Conservation (phyloP, 2,329 filamentous ascomycete species). For the Sclerotinia borealis region DNA sequence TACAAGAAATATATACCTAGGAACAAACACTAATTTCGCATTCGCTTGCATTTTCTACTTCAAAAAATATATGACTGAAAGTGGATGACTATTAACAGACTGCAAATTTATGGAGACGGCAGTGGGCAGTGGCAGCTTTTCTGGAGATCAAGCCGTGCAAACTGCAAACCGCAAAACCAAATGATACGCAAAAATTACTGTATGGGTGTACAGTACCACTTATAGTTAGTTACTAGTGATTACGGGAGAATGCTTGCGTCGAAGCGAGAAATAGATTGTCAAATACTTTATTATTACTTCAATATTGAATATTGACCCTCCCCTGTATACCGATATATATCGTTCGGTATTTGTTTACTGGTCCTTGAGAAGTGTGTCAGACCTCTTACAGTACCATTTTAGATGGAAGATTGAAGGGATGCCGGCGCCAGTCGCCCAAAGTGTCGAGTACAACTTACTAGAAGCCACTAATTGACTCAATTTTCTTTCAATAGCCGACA, state of each 20-base stretch:
- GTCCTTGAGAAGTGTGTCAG: neutral
- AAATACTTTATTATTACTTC: no score
- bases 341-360: neutral
- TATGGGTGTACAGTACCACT: no score
- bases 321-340: neutral
- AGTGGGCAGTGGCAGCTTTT: neutral
- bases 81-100: neutral
- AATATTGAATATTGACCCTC: no score
- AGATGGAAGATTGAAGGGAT: neutral
- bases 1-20: neutral
- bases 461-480: constrained; percentile 1
- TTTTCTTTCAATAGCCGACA: constrained; percentile 8
- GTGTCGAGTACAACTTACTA: neutral
- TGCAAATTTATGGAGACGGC: neutral
- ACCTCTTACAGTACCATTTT: neutral
- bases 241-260: neutral
- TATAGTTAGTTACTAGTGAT: no score
- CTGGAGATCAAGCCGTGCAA: neutral
- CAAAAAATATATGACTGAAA: neutral
- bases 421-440: neutral
- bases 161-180: no score
- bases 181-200: neutral
- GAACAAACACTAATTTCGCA: constrained; percentile 6
- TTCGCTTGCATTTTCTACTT: neutral
- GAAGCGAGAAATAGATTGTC: neutral